These are phyloP conservation scores for Erysimum pusillum DNA, from an alignment of 441 rosid species.

Conservation along the genomic window DNA sequence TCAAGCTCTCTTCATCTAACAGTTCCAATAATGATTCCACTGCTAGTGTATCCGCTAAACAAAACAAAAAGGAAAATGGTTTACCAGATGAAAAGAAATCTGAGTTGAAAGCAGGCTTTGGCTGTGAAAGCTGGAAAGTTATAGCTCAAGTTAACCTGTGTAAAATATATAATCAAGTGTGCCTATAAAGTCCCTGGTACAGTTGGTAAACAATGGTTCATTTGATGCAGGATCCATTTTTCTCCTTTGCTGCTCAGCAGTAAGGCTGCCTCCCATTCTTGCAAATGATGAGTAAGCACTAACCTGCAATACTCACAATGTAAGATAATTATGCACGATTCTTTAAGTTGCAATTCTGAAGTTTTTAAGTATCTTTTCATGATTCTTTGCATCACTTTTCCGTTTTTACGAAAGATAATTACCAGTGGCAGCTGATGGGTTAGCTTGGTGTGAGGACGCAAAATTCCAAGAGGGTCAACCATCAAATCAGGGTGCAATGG, in stretches of 20 bases:
- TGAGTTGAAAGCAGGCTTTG: slow-evolving; percentile 12
- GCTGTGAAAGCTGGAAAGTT: not conserved
- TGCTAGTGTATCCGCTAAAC: slow-evolving; percentile 75
- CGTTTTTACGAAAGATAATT: slow-evolving; percentile 27
- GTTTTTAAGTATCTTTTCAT: not conserved
- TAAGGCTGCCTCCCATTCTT: slow-evolving; percentile 63
- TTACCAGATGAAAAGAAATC: slow-evolving; percentile 19
- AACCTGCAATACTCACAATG: slow-evolving; percentile 59
- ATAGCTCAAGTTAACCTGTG: slow-evolving; percentile 62
- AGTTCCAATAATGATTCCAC: slow-evolving; percentile 90
- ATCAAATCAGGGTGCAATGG: slow-evolving; percentile 74
- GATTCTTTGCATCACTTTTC: not conserved
- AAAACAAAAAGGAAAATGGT: not conserved
- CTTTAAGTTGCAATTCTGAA: not conserved
- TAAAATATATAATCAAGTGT: slow-evolving; percentile 92
- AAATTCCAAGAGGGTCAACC: slow-evolving; percentile 80
- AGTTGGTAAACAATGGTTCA: slow-evolving; percentile 87
- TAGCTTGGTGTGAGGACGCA: slow-evolving; percentile 83
- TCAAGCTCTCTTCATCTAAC: slow-evolving; percentile 90
- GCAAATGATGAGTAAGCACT: slow-evolving; percentile 91
- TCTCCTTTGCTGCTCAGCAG: slow-evolving; percentile 71
- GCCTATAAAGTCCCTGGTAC: slow-evolving; percentile 90
- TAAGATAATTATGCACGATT: slow-evolving; percentile 8
- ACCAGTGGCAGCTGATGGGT: slow-evolving; percentile 91
- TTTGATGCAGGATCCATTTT: slow-evolving; percentile 83